phyloP scores from a whole-genome alignment of 371 early-diverging fungal genomes.

The Saksenaea vasiformis region DNA sequence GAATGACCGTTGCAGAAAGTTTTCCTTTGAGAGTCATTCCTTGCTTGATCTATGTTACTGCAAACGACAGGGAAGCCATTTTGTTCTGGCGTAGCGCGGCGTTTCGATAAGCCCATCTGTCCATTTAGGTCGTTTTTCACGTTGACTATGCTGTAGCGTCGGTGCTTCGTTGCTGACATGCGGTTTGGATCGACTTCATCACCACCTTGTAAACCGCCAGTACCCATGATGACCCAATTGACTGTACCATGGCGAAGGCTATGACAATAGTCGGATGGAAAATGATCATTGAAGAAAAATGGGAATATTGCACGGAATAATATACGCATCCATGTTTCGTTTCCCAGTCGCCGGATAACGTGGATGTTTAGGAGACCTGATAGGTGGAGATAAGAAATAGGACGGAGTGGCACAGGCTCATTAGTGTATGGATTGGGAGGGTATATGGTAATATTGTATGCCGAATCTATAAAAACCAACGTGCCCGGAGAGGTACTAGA shows the following conservation, averaged over 20 bases:
- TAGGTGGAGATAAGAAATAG: constrained; percentile 60
- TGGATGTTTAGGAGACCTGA: constrained; percentile 56
- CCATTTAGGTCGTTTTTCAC: neutral
- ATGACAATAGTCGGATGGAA: constrained; percentile 59
- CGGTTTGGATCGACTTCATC: constrained; percentile 3
- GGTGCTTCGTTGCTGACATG: neutral
- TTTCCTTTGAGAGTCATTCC: no score
- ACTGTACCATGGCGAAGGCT: constrained; percentile 42
- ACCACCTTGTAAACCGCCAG: constrained; percentile 32
- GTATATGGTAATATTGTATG: constrained; percentile 53
- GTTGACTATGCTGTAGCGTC: constrained; percentile 8
- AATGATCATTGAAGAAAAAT: constrained; percentile 64
- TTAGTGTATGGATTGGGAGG: constrained; percentile 61
- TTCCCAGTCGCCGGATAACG: constrained; percentile 50
- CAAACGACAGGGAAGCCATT: no score
- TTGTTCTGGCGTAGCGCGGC: no score
- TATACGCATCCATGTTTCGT: constrained; percentile 53
- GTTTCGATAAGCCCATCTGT: neutral
- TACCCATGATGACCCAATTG: constrained; percentile 28
- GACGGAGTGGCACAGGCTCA: constrained; percentile 57
- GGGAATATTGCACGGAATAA: constrained; percentile 55
- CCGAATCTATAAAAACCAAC: constrained; percentile 59
- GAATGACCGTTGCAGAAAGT: no score
- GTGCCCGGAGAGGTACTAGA: constrained; percentile 60
- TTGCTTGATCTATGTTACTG: no score